A percentile compares a stretch with the other conserved stretches of the same genome.
phyloP scores from a whole-genome alignment of 2,329 filamentous ascomycete species.

The Sclerotinia spermophila region DNA sequence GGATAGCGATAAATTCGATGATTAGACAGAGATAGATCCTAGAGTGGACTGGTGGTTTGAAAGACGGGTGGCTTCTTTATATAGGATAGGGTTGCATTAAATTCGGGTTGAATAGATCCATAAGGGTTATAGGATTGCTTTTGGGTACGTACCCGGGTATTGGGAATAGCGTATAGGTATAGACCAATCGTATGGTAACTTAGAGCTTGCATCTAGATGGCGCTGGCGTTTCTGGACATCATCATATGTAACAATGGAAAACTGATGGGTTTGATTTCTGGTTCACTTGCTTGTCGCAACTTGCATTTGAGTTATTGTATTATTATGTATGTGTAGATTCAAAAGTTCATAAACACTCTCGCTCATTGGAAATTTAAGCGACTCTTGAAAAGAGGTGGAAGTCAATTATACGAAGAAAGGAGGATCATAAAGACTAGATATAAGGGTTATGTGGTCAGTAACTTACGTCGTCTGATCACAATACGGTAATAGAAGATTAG shows the following conservation, averaged over 20 bases:
- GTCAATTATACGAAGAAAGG: too few relatives aligned
- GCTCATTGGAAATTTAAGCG: background rate
- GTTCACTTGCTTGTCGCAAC: background rate
- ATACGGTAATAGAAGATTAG: too few relatives aligned
- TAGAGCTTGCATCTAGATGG: slow-evolving; percentile 7
- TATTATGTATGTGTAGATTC: background rate
- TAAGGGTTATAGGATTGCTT: background rate
- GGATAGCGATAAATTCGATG: slow-evolving; percentile 44
- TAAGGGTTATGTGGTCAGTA: too few relatives aligned
- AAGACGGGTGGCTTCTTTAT: background rate
- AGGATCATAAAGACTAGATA: too few relatives aligned
- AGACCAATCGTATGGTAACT: background rate
- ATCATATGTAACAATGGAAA: background rate
- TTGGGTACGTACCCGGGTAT: background rate
- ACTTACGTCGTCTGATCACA: too few relatives aligned
- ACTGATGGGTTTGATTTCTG: background rate
- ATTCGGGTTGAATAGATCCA: background rate
- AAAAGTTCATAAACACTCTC: background rate
- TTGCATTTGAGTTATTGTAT: background rate
- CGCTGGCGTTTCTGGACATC: slow-evolving; percentile 3
- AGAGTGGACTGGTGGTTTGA: background rate
- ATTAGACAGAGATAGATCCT: slow-evolving; percentile 20
- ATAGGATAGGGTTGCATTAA: background rate
- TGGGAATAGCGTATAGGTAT: background rate
- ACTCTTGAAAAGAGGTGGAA: background rate